Conservation (phyloP, 139 green algal species). For the Pleodorina starrii region DNA sequence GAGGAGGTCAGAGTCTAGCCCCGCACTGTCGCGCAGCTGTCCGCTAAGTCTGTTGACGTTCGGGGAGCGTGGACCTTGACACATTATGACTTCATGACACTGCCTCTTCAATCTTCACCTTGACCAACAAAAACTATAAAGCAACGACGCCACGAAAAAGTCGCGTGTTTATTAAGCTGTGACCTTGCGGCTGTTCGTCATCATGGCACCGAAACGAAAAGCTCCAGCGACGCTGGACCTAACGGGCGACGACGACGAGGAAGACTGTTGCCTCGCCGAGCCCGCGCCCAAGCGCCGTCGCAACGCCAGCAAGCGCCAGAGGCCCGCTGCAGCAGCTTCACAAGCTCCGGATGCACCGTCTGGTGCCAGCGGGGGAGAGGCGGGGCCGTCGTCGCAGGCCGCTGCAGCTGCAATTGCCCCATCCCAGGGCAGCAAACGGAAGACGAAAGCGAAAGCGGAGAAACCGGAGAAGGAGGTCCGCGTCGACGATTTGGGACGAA, state of each 20-base stretch:
- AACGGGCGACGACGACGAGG: background rate
- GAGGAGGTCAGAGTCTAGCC: too few species aligned
- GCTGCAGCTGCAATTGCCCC: too few species aligned
- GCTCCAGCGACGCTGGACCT: background rate
- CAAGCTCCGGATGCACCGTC: background rate
- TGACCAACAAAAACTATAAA: too few species aligned
- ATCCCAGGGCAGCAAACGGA: background rate
- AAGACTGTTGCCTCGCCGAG: background rate
- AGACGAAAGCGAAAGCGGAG: background rate
- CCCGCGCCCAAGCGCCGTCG: background rate
- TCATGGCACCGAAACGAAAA: slow-evolving; percentile 23
- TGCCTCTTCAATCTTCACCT: too few species aligned
- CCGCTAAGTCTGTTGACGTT: too few species aligned
- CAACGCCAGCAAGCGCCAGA: background rate
- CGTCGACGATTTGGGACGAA: slow-evolving; percentile 36
- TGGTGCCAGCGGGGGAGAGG: background rate
- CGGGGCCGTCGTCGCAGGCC: background rate
- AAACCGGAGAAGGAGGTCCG: slow-evolving; percentile 26
- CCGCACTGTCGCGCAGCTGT: too few species aligned
- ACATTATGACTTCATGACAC: too few species aligned
- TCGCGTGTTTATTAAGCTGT: too few species aligned
- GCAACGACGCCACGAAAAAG: too few species aligned
- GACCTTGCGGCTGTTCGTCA: too few species aligned
- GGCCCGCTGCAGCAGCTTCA: background rate
- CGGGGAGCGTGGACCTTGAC: too few species aligned